Base-by-base conservation (phyloP, 306 rosid species). In the Begonia fuchsioides region DNA sequence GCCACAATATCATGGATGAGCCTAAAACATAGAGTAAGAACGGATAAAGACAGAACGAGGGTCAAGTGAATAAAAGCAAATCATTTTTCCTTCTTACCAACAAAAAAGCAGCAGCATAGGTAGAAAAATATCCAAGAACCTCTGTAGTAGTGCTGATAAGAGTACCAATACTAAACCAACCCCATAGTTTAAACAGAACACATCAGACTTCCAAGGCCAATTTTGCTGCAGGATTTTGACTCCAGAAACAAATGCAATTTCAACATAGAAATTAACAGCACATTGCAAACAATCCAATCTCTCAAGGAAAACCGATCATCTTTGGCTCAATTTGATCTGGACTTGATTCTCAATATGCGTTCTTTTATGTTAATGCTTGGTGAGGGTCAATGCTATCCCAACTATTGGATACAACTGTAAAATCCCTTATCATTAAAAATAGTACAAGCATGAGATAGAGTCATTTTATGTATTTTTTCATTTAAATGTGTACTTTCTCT, bases 51-150 rank as follows among this genome's bases (percentile, higher is more conserved):
- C 49, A 56, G 59, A 79, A 66, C 67, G 62, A 69, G 57, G 71
- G 56, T 69, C 72, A 74, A 58, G 73, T 66, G 57, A 49, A 73
- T 26, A 68, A 73, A 57, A 77, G 61, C 72, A 57, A 76, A 64
- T 59, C 65, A 62, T 65, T 50, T 55, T 60, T 64, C 32, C 62
- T 78, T 69, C 96, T 92, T 92, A 92, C 98, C 98, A 79, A 86
- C 93, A 71, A 82, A 68, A 80, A 82, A 67, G 96, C 96, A 77
- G 98, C 94, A 75, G 79, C 80, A 79, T 94, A 86, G 93, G 98
- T 71, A 80, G 99, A 75, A 77, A 75, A 82, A 54, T 58, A 68
- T 87, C 93, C 94, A 85, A 81, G 93, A 85, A 73, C 72, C 82
- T 76, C 87, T 67, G 96, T 80, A 76, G 80, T 78, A 82, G 57